Conservation (phyloP, 1,139 yeast species). For the Suhomyces ambrosiae region DNA sequence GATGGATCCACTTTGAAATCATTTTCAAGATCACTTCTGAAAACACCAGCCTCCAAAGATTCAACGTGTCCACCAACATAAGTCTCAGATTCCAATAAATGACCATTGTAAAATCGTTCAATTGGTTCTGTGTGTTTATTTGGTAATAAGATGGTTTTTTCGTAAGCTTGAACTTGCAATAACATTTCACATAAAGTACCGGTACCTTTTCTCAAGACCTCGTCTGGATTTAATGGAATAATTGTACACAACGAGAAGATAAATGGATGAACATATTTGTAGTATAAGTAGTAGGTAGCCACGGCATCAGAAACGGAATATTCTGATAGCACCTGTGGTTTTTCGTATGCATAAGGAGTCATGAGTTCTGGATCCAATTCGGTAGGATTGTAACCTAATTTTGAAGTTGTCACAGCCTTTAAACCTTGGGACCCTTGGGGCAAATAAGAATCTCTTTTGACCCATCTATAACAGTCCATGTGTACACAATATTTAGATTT, state of each 20-base stretch:
- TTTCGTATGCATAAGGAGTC: conserved; percentile 96
- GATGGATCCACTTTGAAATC: conserved; percentile 78
- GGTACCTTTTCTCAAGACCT: conserved; percentile 93
- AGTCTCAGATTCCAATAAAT: conserved; percentile 90
- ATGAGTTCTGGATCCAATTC: conserved; percentile 96
- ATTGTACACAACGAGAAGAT: conserved; percentile 94
- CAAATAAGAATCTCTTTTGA: conserved; percentile 93
- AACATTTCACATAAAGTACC: conserved; percentile 99
- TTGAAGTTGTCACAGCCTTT: conserved; percentile 96
- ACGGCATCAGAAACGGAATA: conserved; percentile 99
- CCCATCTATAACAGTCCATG: conserved; percentile 99
- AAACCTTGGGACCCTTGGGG: conserved; percentile 99
- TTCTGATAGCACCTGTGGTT: conserved; percentile 90
- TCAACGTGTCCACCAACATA: conserved; percentile 99
- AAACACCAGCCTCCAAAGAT: conserved; percentile 96
- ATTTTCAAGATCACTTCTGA: conserved; percentile 80
- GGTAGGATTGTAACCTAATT: conserved; percentile 93
- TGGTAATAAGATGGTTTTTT: conserved; percentile 75
- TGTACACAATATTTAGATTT: conserved; percentile 92
- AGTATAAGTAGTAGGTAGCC: conserved; percentile 93
- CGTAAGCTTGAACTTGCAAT: conserved; percentile 93
- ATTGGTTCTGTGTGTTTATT: conserved; percentile 92
- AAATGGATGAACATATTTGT: conserved; percentile 97
- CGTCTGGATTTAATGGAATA: conserved; percentile 95
- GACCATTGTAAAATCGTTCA: conserved; percentile 93